Conservation (phyloP, 2,329 filamentous ascomycete genomes). For the Thelonectria blattea region DNA sequence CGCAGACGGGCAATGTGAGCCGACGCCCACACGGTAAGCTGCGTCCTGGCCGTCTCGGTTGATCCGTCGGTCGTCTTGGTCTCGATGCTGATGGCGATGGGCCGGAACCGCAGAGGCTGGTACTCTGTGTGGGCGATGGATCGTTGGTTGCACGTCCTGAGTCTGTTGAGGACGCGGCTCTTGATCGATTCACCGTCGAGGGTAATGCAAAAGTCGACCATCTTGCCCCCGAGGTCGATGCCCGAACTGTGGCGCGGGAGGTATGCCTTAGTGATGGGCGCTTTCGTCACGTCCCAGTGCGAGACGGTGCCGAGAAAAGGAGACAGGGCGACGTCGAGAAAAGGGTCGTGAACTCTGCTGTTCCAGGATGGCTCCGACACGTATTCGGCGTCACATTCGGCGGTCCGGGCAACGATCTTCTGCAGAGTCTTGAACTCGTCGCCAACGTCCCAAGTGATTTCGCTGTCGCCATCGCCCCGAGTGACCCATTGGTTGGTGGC, state of each 20-base stretch:
- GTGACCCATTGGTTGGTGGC: too few relatives aligned
- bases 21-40: slow-evolving; percentile 15
- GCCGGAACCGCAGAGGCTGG: slow-evolving; percentile 4
- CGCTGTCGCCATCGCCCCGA: neutral
- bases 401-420: neutral
- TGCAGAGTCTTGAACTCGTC: neutral
- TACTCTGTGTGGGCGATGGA: slow-evolving; percentile 19
- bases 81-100: slow-evolving; percentile 19
- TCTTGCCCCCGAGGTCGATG: slow-evolving; percentile 8
- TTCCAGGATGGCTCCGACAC: slow-evolving; percentile 16
- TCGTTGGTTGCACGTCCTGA: too few relatives aligned
- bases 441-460: neutral
- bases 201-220: slow-evolving; percentile 17
- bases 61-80: slow-evolving; percentile 16
- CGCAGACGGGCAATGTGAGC: too few relatives aligned
- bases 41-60: slow-evolving; percentile 2
- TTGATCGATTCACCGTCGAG: neutral
- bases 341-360: slow-evolving; percentile 11
- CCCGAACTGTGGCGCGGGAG: slow-evolving; percentile 5
- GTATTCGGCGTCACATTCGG: slow-evolving; percentile 1
- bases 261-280: slow-evolving; percentile 14
- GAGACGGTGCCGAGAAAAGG: slow-evolving; percentile 1
- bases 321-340: slow-evolving; percentile 5
- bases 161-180: too few relatives aligned
- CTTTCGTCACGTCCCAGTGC: slow-evolving; percentile 13